Base-by-base conservation (phyloP, 345 rosid genomes). In the Schrenkiella parvula region DNA sequence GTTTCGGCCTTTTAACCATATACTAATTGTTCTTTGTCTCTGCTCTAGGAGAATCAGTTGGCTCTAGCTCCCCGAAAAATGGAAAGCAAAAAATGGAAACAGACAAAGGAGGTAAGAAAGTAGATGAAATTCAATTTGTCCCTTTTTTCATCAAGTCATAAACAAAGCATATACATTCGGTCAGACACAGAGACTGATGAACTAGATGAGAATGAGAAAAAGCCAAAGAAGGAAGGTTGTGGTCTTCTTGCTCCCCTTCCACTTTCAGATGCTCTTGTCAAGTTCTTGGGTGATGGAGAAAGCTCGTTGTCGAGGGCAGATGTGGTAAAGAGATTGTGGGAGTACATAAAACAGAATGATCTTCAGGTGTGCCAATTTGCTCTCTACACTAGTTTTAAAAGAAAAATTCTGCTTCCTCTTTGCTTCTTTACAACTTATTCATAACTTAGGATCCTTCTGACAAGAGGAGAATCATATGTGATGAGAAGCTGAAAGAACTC, bases 281-380 rank as follows among this genome's bases (percentile, higher is more conserved):
- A 82, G 70, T 84, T 86, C 80, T 62, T 88, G 51, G 93, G 88
- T 35, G 82, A 86, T 25, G 90, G 84, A 52, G 90, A 86, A 84
- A 83, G 76, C 69, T 78, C 69, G 37, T 79, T 86, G 68, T 80
- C 85, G 14, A 77, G 86, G 34, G 80, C 77, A 54, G 87, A 83
- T 58, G 88, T 77, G 18, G 82, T 82, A 34, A 87, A 85, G 82
- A 82, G 82, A 86, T 82, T 83, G 74, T 82, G 83, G 89, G 84
- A 75, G 8, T 88, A 87, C 83, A 84, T 83, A 59, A 72, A 83
- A 76, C 80, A 84, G 78, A 84, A 88, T 61, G 81, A 81, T 76
- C 83, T 88, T 72, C 93, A 85, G 86, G 93, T 84, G 73, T 76
- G 63, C 13, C 72, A 58, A 58, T 39, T 67, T 34, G 19, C 62